These are phyloP conservation scores for Colletotrichum kahawae DNA, from an alignment of 2,329 filamentous ascomycete species.

Conservation along the genomic window DNA sequence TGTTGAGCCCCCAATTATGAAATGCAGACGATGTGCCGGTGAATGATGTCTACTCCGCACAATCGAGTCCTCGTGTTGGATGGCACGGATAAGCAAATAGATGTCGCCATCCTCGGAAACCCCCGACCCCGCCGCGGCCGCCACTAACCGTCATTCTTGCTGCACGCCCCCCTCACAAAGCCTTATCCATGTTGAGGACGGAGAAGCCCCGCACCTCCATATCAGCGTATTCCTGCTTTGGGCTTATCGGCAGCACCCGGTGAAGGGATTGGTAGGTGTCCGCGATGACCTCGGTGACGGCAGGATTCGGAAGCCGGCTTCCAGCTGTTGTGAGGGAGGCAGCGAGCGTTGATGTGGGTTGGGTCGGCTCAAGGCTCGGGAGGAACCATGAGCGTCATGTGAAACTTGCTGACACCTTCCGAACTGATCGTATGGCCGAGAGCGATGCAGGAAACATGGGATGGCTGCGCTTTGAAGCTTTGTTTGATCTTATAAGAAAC, in stretches of 20 bases:
- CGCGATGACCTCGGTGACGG: background rate
- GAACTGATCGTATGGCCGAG: background rate
- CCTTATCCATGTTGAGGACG: background rate
- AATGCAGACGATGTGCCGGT: background rate
- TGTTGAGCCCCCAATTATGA: background rate
- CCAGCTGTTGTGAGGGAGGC: background rate
- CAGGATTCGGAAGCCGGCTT: background rate
- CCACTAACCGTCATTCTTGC: background rate
- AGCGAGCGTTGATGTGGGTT: background rate
- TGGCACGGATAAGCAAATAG: background rate
- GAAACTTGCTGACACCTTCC: background rate
- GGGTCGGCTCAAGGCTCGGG: background rate
- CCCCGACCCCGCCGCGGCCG: background rate
- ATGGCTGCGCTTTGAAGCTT: background rate
- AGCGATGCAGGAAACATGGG: background rate
- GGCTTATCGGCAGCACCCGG: background rate
- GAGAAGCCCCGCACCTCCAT: background rate
- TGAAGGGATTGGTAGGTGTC: background rate
- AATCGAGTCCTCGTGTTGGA: background rate
- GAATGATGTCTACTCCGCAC: background rate
- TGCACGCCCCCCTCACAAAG: background rate
- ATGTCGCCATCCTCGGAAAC: constrained; percentile 12
- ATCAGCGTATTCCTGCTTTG: background rate
- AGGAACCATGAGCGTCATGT: background rate
- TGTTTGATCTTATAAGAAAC: background rate